Percentiles rank a stretch among this genome's conserved stretches.
Evolutionary conservation across 1,139 yeast species (phyloP).

Genomic region (Magnusiomyces suaveolens): DNA sequence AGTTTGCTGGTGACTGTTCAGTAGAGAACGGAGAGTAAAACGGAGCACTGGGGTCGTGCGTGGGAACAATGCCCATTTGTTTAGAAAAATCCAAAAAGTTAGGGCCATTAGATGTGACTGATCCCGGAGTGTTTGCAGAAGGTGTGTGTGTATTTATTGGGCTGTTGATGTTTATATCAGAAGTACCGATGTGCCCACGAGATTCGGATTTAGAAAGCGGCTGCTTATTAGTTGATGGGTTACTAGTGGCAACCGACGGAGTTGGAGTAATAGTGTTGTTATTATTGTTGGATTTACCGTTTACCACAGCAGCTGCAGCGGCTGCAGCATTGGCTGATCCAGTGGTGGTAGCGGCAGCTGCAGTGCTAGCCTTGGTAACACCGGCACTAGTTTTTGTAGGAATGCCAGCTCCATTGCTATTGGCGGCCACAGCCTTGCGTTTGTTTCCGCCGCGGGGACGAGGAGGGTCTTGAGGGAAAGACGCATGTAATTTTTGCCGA

Average conservation of each 20-base stretch:
- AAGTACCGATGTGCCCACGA: no score
- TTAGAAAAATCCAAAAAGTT: not conserved
- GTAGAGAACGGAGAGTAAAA: not conserved
- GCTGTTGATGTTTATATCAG: not conserved
- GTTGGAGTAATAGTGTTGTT: no score
- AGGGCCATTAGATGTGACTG: not conserved
- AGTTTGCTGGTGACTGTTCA: not conserved
- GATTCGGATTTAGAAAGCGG: no score
- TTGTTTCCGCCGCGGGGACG: slow-evolving; percentile 15
- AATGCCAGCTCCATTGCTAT: not conserved
- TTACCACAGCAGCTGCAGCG: not conserved
- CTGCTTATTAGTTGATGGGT: no score
- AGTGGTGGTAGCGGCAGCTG: not conserved
- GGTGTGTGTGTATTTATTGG: not conserved
- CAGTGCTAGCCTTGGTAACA: not conserved
- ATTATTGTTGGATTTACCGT: not conserved
- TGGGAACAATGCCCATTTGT: no score
- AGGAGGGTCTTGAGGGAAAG: slow-evolving; percentile 26
- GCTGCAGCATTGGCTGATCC: not conserved
- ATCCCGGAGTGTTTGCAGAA: slow-evolving; percentile 8
- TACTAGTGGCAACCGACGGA: no score
- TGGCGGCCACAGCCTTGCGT: slow-evolving; percentile 10
- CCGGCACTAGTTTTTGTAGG: not conserved
- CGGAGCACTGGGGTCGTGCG: no score
- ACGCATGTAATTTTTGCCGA: slow-evolving; percentile 85